Percentiles rank a stretch among this genome's conserved stretches.
phyloP scores from a whole-genome alignment of 768 basidiomycete genomes.

The Naganishia randhawae region DNA sequence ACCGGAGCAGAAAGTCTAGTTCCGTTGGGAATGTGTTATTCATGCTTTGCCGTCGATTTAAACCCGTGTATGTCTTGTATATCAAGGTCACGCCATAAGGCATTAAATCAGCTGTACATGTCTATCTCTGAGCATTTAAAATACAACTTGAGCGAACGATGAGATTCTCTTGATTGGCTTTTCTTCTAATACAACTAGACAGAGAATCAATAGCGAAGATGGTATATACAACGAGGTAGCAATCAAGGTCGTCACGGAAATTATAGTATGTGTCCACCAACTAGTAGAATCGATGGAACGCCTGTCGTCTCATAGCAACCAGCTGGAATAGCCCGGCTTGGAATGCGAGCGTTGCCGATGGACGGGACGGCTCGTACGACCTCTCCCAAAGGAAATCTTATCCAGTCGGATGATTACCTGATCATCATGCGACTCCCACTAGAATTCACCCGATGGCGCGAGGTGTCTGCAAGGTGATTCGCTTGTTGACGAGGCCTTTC shows the following conservation, averaged over 20 bases:
- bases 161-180: neutral
- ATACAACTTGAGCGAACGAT: neutral
- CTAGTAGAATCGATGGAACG: neutral
- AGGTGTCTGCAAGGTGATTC: neutral
- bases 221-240: slow-evolving; percentile 2
- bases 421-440: neutral
- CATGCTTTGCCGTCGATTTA: neutral
- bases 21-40: no score
- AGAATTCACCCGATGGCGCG: slow-evolving; percentile 3
- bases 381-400: neutral
- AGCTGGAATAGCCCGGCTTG: no score
- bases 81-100: neutral
- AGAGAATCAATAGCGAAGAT: neutral
- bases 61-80: neutral
- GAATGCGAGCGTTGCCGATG: neutral
- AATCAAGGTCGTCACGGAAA: neutral
- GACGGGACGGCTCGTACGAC: neutral
- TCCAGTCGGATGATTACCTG: neutral
- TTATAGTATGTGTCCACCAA: neutral
- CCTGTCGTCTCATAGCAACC: neutral
- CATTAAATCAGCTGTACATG: neutral
- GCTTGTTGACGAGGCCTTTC: neutral
- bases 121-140: neutral
- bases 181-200: neutral
- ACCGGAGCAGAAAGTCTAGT: neutral